Base-by-base conservation (phyloP, 768 basidiomycete species). In the Tylopilus intermedius region DNA sequence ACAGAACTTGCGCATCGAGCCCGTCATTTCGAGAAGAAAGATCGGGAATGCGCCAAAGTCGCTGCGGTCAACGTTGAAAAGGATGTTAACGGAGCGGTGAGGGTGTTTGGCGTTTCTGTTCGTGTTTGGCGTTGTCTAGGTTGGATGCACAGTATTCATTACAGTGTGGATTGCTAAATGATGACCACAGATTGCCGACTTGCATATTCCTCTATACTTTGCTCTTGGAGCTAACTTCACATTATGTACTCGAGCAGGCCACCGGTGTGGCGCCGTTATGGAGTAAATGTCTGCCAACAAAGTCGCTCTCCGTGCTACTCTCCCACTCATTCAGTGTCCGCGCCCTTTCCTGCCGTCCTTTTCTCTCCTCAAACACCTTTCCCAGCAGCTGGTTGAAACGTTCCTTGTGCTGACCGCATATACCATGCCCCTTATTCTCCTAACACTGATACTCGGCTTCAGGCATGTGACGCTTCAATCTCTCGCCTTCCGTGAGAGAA, bases 401-500 rank as follows among this genome's bases (percentile, higher is more conserved):
- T 18, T 18, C 18, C 18, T 18, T 18, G 18, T 18, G 18, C 62
- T 90, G 89, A 2, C 61, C 55, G 29, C 78, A 72, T 29, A 88
- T 61, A 4, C 72, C 84, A 64, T 90, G 90, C 0, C 88, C 89
- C 0, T 82, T 81, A 2, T 71, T 71, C 48, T 78, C 64, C 81
- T 83, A 88, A 49, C 74, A 65, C n/a, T 18, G 18, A 18, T 18
- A 18, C 18, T 18, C 18, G 0, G 81, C 79, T 47, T 77, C 72
- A 1, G 75, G 69, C 86, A 90, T 90, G 37, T 70, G 59, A 9
- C 64, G 64, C 63, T 82, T 81, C 21, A 91, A 62, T 21, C 73
- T 67, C 7, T 65, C 58, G 22, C 83, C 84, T 49, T 84, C 79
- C 7, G 59, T 55, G 0, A 80, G 73, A 14, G 70, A 59, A 8